Conservation (phyloP, 257 asterid species). For the Solanum pinnatisectum region DNA sequence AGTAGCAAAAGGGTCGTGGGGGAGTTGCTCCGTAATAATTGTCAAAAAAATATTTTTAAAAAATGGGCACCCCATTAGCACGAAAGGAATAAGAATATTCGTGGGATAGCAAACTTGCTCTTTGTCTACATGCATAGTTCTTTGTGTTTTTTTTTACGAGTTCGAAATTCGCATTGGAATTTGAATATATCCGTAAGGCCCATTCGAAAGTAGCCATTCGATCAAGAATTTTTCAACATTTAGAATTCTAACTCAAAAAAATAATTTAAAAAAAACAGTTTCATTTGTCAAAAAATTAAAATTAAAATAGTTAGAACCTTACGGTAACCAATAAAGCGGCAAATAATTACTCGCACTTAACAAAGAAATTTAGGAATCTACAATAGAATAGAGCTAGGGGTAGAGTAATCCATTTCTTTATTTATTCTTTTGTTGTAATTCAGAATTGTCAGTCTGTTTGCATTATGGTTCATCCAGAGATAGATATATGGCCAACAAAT, state of each 20-base stretch:
- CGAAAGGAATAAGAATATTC: neutral
- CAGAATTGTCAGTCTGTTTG: neutral
- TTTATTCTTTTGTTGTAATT: neutral
- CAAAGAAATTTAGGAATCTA: neutral
- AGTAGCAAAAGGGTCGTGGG: neutral
- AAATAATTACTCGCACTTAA: neutral
- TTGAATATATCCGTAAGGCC: rapidly evolving
- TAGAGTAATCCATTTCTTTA: neutral
- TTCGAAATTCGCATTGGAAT: neutral
- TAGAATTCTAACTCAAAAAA: too few species aligned
- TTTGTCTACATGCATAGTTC: neutral
- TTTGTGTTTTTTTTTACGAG: rapidly evolving
- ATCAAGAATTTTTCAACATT: too few species aligned
- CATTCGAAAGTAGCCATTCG: too few species aligned
- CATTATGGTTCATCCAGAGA: neutral
- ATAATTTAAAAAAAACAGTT: too few species aligned
- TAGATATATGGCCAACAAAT: neutral
- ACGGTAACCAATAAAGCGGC: neutral
- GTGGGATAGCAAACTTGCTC: neutral
- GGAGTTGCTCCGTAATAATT: neutral
- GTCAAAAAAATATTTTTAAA: neutral
- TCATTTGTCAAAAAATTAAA: too few species aligned
- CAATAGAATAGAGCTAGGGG: neutral
- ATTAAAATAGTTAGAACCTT: neutral
- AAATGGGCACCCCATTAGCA: neutral